Evolutionary conservation across 2,329 filamentous ascomycete genomes (phyloP).

Genomic region (Akanthomyces lecanii): DNA sequence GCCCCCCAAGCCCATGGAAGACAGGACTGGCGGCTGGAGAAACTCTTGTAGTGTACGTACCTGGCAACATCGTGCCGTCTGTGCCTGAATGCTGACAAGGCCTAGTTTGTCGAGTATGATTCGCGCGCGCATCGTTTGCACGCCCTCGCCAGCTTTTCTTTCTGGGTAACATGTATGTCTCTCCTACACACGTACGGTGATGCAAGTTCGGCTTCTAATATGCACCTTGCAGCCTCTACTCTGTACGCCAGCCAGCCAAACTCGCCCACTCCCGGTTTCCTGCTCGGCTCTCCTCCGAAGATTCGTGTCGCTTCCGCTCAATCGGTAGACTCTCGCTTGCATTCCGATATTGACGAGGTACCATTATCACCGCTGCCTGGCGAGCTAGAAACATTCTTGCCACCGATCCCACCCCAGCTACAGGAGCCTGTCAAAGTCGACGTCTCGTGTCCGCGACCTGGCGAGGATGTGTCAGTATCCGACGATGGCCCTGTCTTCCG

Average conservation of each 20-base stretch:
- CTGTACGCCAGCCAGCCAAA: constrained; percentile 52
- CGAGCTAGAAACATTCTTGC: constrained; percentile 32
- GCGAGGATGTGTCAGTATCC: constrained; percentile 76
- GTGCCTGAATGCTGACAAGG: constrained; percentile 24
- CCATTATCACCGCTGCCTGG: constrained; percentile 48
- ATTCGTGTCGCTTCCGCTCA: constrained; percentile 82
- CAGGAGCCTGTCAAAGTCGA: constrained; percentile 72
- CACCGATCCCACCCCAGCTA: constrained; percentile 23
- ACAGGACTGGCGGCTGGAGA: constrained; percentile 87
- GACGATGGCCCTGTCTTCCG: constrained; percentile 95
- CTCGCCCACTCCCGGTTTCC: constrained; percentile 67
- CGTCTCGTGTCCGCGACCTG: constrained; percentile 77
- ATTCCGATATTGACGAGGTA: constrained; percentile 61
- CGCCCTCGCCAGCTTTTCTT: constrained; percentile 87
- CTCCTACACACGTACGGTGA: not conserved
- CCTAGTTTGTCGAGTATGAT: constrained; percentile 91
- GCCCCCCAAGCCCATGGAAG: constrained; percentile 75
- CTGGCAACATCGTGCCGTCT: not conserved
- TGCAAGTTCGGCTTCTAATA: constrained; percentile 8
- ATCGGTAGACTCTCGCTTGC: constrained; percentile 78
- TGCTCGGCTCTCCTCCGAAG: constrained; percentile 68
- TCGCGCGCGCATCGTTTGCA: constrained; percentile 84
- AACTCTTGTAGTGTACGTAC: constrained; percentile 80
- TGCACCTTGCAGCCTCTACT: constrained; percentile 37
- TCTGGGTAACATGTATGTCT: constrained; percentile 79